Evolutionary conservation across 768 basidiomycete genomes (phyloP).

Genomic region (Agrocybe pediades): DNA sequence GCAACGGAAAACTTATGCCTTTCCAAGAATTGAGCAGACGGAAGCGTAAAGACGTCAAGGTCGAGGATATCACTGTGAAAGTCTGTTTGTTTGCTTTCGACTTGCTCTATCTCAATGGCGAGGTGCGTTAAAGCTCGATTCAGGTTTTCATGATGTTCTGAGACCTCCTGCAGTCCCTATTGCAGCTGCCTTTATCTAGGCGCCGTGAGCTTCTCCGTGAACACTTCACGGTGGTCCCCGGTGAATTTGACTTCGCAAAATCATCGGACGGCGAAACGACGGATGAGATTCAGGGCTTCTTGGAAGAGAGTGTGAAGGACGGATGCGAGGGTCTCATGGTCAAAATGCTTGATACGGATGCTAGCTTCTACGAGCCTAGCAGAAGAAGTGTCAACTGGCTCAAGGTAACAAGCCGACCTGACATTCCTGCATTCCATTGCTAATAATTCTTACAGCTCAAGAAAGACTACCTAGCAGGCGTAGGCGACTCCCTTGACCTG

Average conservation of each 20-base stretch:
- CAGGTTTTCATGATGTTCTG: not conserved
- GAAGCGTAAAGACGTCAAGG: slow-evolving; percentile 97
- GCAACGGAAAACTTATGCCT: slow-evolving; percentile 85
- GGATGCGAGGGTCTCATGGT: slow-evolving; percentile 99
- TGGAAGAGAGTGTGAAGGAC: slow-evolving; percentile 97
- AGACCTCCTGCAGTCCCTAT: slow-evolving; percentile 60
- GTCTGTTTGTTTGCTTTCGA: slow-evolving; percentile 98
- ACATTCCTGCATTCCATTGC: not conserved
- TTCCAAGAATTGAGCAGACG: slow-evolving; percentile 96
- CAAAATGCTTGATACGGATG: slow-evolving; percentile 93
- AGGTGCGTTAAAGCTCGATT: slow-evolving; percentile 54
- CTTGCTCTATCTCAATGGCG: slow-evolving; percentile 93
- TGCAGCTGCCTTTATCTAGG: slow-evolving; percentile 73
- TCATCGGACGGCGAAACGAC: slow-evolving; percentile 86
- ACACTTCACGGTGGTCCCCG: slow-evolving; percentile 80
- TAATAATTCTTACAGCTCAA: slow-evolving; percentile 67
- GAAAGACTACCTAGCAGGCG: slow-evolving; percentile 95
- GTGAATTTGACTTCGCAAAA: slow-evolving; percentile 93
- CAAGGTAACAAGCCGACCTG: slow-evolving; percentile 57
- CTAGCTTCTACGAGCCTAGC: slow-evolving; percentile 94
- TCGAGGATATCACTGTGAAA: slow-evolving; percentile 95
- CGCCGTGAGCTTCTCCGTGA: slow-evolving; percentile 76
- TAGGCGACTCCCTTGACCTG: slow-evolving; percentile 96
- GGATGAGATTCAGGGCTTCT: slow-evolving; percentile 92
- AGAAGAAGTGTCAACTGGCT: slow-evolving; percentile 96